Conservation (phyloP, 2,329 filamentous ascomycete species). For the Cercospora zeina region DNA sequence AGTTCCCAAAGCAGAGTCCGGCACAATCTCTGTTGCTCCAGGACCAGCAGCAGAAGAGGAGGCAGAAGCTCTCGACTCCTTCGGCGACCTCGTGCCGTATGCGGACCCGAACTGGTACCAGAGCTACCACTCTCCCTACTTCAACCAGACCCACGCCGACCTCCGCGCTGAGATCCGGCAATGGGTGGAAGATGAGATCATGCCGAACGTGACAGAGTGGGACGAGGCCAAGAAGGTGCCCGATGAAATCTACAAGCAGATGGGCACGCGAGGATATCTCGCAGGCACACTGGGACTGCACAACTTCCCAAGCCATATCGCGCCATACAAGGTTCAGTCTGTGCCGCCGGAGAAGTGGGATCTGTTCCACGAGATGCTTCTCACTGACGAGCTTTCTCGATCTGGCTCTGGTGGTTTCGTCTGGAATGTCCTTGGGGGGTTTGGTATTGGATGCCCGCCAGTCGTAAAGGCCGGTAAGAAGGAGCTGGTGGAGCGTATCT, state of each 20-base stretch:
- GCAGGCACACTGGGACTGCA: slow-evolving; percentile 84
- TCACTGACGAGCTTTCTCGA: slow-evolving; percentile 92
- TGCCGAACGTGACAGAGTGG: slow-evolving; percentile 93
- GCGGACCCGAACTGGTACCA: slow-evolving; percentile 78
- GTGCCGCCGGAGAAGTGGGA: slow-evolving; percentile 92
- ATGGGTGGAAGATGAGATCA: slow-evolving; percentile 87
- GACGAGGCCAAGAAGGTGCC: slow-evolving; percentile 93
- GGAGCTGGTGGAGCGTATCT: slow-evolving; percentile 77
- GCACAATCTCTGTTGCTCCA: slow-evolving; percentile 48
- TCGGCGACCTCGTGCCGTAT: slow-evolving; percentile 84
- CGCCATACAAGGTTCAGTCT: slow-evolving; percentile 68
- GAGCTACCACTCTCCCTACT: slow-evolving; percentile 87
- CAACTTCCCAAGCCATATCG: slow-evolving; percentile 72
- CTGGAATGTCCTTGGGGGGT: slow-evolving; percentile 97
- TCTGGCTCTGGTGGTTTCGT: slow-evolving; percentile 88
- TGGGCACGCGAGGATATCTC: slow-evolving; percentile 89
- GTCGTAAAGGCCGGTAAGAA: slow-evolving; percentile 89
- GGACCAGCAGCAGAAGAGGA: slow-evolving; percentile 50
- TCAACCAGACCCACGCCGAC: slow-evolving; percentile 88
- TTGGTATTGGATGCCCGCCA: slow-evolving; percentile 89
- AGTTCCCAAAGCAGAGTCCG: slow-evolving; percentile 61
- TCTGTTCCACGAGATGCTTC: slow-evolving; percentile 93
- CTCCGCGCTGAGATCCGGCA: slow-evolving; percentile 86
- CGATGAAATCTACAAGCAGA: slow-evolving; percentile 86
- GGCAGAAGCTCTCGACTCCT: slow-evolving; percentile 76